A percentile compares a stretch with the other conserved stretches of the same genome.
phyloP scores from a whole-genome alignment of 2,329 filamentous ascomycete species.

The Arthrocladium fulminans region DNA sequence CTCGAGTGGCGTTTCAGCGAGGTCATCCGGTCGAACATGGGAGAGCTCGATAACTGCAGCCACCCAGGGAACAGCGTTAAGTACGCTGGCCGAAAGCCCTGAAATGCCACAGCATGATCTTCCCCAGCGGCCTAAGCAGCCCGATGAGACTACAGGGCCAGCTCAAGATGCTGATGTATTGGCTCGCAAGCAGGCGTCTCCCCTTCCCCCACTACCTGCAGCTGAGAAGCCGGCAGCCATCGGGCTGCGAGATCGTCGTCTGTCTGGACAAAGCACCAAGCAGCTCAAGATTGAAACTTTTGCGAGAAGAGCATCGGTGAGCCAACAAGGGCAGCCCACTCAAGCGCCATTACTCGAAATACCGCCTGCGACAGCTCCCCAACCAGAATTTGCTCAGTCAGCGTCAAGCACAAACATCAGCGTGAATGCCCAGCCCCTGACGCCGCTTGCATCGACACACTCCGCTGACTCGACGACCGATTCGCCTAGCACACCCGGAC shows the following conservation, averaged over 20 bases:
- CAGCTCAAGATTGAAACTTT: slow-evolving; percentile 82
- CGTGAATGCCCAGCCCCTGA: slow-evolving; percentile 13
- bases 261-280: slow-evolving; percentile 72
- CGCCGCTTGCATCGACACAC: slow-evolving; percentile 16
- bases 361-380: slow-evolving; percentile 27
- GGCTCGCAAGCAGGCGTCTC: neutral
- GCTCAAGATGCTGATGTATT: neutral
- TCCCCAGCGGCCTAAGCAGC: neutral
- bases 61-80: slow-evolving; percentile 58
- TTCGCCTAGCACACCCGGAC: slow-evolving; percentile 32
- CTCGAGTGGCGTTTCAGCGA: slow-evolving; percentile 56
- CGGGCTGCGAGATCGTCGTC: slow-evolving; percentile 63
- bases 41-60: slow-evolving; percentile 69
- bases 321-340: slow-evolving; percentile 25
- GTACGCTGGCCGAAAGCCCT: slow-evolving; percentile 60
- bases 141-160: neutral
- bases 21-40: slow-evolving; percentile 62
- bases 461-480: slow-evolving; percentile 31
- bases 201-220: slow-evolving; percentile 6
- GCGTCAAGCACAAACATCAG: slow-evolving; percentile 17
- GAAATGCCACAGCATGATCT: slow-evolving; percentile 11
- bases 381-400: slow-evolving; percentile 17
- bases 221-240: neutral
- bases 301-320: slow-evolving; percentile 14
- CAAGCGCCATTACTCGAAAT: slow-evolving; percentile 20